phyloP scores from a whole-genome alignment of 306 rosid genomes.

The Sophora flavescens region DNA sequence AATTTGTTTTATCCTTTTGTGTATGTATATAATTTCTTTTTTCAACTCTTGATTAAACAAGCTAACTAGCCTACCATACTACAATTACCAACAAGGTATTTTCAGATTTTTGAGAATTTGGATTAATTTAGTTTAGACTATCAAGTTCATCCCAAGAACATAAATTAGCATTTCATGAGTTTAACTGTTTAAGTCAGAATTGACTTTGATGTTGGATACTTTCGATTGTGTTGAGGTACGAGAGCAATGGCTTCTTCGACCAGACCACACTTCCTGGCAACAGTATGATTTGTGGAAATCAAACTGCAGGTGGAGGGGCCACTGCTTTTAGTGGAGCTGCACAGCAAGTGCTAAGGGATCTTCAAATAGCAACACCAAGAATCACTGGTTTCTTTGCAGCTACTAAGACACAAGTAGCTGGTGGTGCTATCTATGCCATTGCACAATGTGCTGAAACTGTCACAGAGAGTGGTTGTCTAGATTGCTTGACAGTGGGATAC shows the following conservation, averaged over 20 bases:
- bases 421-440: conserved; percentile 60
- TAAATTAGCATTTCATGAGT: not conserved
- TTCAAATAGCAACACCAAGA: conserved; percentile 52
- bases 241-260: conserved; percentile 50
- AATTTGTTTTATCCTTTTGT: not conserved
- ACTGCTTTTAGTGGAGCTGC: conserved; percentile 24
- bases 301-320: conserved; percentile 33
- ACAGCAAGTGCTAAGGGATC: conserved; percentile 34
- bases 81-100: conserved; percentile 2
- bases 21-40: not conserved
- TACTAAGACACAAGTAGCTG: conserved; percentile 45
- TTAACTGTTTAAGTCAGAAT: not conserved
- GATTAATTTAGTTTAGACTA: not conserved
- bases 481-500: conserved; percentile 49
- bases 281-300: conserved; percentile 46
- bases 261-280: conserved; percentile 49
- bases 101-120: not conserved
- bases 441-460: conserved; percentile 66
- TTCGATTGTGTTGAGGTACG: conserved; percentile 39
- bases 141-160: not conserved
- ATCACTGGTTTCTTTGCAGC: conserved; percentile 55
- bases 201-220: not conserved
- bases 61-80: not conserved
- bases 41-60: not conserved
- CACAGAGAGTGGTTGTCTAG: conserved; percentile 48